These are phyloP conservation scores for Gaeumannomyces tritici DNA, from an alignment of 2,329 filamentous ascomycete genomes.

Conservation along the genomic window DNA sequence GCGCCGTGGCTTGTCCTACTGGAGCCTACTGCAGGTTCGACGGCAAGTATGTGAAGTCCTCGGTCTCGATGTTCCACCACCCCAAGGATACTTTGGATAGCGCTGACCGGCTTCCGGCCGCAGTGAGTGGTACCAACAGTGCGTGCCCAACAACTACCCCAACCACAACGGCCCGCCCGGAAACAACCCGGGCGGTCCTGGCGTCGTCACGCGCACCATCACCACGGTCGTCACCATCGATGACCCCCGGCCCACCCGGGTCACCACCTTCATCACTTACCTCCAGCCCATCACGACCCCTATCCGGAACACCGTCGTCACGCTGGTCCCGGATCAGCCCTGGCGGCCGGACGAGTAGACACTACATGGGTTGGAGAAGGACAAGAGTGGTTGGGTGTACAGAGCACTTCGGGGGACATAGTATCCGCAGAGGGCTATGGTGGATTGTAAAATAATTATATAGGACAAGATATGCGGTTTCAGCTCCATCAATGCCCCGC, in stretches of 20 bases:
- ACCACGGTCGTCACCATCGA: conserved; percentile 13
- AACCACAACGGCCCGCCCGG: background rate
- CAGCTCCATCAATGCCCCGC: too few species aligned
- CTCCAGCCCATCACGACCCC: conserved; percentile 8
- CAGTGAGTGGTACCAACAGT: conserved; percentile 16
- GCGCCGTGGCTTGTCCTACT: conserved; percentile 9
- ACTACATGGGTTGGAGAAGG: background rate
- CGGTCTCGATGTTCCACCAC: too few species aligned
- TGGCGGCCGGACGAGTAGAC: background rate
- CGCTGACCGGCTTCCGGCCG: background rate
- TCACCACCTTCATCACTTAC: conserved; percentile 14
- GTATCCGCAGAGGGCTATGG: too few species aligned
- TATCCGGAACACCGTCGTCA: conserved; percentile 9
- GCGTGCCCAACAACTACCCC: conserved; percentile 8
- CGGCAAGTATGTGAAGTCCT: conserved; percentile 10
- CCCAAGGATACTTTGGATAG: background rate
- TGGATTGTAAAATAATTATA: too few species aligned
- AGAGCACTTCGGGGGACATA: too few species aligned
- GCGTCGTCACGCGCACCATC: conserved; percentile 9
- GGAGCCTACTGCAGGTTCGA: conserved; percentile 13
- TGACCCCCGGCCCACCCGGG: conserved; percentile 11
- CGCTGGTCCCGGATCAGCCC: conserved; percentile 14
- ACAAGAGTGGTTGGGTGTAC: too few species aligned
- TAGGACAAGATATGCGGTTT: too few species aligned
- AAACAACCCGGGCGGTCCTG: background rate